Evolutionary conservation across 1,139 yeast species (phyloP).

Genomic region (Cylindricascospora bacillispora): DNA sequence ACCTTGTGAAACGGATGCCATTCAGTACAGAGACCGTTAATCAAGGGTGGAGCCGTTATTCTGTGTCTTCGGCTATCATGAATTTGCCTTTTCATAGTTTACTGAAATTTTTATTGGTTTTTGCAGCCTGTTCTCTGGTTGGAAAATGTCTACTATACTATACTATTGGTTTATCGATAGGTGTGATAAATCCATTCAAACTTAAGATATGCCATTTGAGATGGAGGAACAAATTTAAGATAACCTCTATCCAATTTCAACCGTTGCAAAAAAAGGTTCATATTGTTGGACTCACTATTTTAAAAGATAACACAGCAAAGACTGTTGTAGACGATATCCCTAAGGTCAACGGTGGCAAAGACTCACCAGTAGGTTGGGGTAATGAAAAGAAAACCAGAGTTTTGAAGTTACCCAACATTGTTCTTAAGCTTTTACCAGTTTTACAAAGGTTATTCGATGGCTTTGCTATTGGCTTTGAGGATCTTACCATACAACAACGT

Average conservation of each 20-base stretch:
- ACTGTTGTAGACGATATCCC: background rate
- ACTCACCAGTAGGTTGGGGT: background rate
- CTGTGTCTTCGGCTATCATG: no score
- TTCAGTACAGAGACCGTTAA: no score
- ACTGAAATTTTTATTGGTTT: background rate
- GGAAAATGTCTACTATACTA: background rate
- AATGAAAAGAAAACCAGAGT: background rate
- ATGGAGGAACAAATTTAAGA: conserved; percentile 7
- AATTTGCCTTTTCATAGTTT: no score
- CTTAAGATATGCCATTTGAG: conserved; percentile 8
- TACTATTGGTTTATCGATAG: conserved; percentile 5
- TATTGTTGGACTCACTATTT: conserved; percentile 7
- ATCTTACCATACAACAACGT: background rate
- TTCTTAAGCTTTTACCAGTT: background rate
- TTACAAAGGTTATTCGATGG: conserved; percentile 1
- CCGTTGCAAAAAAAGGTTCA: conserved; percentile 10
- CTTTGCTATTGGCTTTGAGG: background rate
- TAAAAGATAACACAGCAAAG: background rate
- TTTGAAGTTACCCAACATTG: background rate
- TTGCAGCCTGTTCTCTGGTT: background rate
- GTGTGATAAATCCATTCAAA: conserved; percentile 12
- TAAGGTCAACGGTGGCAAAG: conserved; percentile 1
- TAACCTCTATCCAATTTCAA: conserved; percentile 12
- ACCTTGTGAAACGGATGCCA: no score
- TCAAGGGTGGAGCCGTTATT: no score